Conservation (phyloP, 2,329 filamentous ascomycete species). For the Herpotrichia juniperi region DNA sequence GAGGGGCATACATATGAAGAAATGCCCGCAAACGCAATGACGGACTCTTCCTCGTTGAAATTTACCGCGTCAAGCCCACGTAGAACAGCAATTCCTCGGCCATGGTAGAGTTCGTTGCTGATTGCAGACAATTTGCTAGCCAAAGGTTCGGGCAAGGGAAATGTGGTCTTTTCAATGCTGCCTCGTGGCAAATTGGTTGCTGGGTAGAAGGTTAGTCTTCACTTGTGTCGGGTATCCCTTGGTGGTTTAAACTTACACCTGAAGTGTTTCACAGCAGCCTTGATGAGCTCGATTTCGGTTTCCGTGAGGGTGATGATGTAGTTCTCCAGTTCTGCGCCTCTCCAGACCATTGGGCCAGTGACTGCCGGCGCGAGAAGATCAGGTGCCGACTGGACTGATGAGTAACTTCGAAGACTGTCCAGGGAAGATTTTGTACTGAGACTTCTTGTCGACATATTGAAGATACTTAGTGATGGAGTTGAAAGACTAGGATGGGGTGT, state of each 20-base stretch:
- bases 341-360: constrained; percentile 42
- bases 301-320: constrained; percentile 35
- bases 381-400: constrained; percentile 24
- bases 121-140: constrained; percentile 29
- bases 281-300: constrained; percentile 34
- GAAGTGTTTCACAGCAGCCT: constrained; percentile 40
- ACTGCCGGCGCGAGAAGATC: constrained; percentile 37
- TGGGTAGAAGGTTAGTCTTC: constrained; percentile 8
- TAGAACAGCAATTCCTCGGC: constrained; percentile 35
- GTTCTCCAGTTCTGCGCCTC: constrained; percentile 29
- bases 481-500: neutral
- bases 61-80: constrained; percentile 39
- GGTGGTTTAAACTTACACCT: constrained; percentile 28
- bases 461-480: neutral
- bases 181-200: constrained; percentile 25
- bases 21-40: constrained; percentile 42
- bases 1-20: constrained; percentile 36
- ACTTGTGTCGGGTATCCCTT: neutral
- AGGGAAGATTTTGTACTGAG: constrained; percentile 37
- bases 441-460: constrained; percentile 29
- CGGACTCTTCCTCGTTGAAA: constrained; percentile 45
- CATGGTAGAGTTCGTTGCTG: constrained; percentile 37
- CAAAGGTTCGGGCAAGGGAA: constrained; percentile 30
- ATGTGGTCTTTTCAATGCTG: constrained; percentile 29
- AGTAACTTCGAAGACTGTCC: constrained; percentile 36